phyloP scores from a whole-genome alignment of 192 early-diverging fungal species.

The Gorgonomyces haynaldii region DNA sequence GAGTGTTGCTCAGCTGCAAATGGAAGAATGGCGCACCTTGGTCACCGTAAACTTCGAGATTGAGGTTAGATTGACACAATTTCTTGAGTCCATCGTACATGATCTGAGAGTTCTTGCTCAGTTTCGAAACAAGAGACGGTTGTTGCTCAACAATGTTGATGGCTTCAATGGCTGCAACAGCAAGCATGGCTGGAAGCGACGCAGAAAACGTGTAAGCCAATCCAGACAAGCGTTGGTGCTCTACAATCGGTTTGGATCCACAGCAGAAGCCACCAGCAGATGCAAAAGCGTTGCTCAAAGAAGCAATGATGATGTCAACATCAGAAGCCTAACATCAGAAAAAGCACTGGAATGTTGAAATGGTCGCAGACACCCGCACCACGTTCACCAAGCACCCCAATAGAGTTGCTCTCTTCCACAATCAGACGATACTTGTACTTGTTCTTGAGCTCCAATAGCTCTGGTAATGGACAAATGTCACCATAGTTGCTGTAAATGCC shows the following conservation, averaged over 20 bases:
- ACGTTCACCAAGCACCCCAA: constrained; percentile 75
- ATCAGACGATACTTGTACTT: constrained; percentile 95
- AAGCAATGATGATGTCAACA: constrained; percentile 81
- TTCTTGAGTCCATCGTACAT: constrained; percentile 50
- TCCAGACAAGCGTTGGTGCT: constrained; percentile 86
- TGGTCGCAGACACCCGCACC: constrained; percentile 86
- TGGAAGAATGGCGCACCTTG: constrained; percentile 63
- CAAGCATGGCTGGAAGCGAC: constrained; percentile 83
- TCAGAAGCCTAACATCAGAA: constrained; percentile 38
- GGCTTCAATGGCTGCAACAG: constrained; percentile 77
- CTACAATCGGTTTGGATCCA: constrained; percentile 71
- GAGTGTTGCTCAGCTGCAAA: constrained; percentile 38
- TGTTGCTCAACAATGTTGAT: constrained; percentile 49
- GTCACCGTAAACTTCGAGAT: constrained; percentile 31
- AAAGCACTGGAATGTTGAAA: constrained; percentile 50
- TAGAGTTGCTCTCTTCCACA: constrained; percentile 81
- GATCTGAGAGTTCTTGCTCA: constrained; percentile 51
- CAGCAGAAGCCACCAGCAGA: constrained; percentile 89
- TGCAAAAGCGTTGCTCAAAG: constrained; percentile 66
- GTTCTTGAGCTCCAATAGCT: constrained; percentile 78
- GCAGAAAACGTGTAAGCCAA: constrained; percentile 88
- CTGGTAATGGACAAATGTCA: constrained; percentile 71
- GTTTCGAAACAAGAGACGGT: constrained; percentile 29
- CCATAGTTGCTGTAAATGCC: constrained; percentile 81
- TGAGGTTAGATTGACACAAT: constrained; percentile 19